Evolutionary conservation across 495 filamentous ascomycete genomes (phyloP), one percentile per base, ranked within the genome.

Genomic region (Podospora sp.): DNA sequence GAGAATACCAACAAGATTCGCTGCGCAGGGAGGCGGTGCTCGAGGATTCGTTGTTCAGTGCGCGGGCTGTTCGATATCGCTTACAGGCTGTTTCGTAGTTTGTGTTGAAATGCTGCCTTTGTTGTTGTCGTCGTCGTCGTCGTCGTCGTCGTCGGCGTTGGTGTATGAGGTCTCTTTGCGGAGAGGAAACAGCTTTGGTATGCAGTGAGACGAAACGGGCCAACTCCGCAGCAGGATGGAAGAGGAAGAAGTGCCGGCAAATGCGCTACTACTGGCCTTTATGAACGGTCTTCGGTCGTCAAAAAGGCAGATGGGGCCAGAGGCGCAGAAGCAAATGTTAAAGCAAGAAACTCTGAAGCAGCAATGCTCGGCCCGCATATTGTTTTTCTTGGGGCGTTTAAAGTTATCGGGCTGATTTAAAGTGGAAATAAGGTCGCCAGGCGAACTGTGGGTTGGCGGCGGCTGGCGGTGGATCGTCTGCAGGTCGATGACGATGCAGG

Each of bases 401-500:
- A 55, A 70, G 52, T 64, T 70, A 56, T 67, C 57, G 67, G 52
- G 63, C 68, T 70, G 65, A 56, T 68, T 69, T 69, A 73, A 67
- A 69, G 69, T 76, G 69, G 68, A 73, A 75, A 71, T 76, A 73
- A 70, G 66, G 72, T 72, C 53, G 50, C 63, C 26, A 53, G 59
- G 27, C 33, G 57, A n/a, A 36, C 26, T 9, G 57, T 58, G 57
- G 55, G 55, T 58, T 27, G 63, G 57, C 62, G 36, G 59, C 62
- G 71, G 74, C 65, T 70, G 70, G 71, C 55, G 64, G 71, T 63
- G 73, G 73, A 74, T 75, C 70, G 71, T 62, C 73, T 77, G 75
- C 75, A 75, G 70, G 72, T 73, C 70, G 73, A 77, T 77, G 75
- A 77, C 75, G 74, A 71, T 72, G 72, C 75, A 69, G 69, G 53